These are phyloP conservation scores for Blastomyces parvus DNA, from an alignment of 2,329 filamentous ascomycete genomes.

Conservation along the genomic window DNA sequence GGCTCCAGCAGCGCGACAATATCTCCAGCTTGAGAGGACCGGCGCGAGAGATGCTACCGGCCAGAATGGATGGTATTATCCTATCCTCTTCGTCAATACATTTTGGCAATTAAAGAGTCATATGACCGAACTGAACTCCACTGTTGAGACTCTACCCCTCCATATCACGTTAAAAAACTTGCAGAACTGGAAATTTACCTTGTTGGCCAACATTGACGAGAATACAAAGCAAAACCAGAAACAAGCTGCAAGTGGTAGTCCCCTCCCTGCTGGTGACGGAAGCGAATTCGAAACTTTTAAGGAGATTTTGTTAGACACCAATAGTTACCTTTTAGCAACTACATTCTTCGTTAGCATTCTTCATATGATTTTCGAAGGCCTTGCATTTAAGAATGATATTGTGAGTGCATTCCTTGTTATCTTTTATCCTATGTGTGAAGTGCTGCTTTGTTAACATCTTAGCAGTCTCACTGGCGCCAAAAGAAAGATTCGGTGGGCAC, in stretches of 20 bases:
- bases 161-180: constrained; percentile 77
- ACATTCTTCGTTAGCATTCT: constrained; percentile 77
- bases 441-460: neutral
- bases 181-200: constrained; percentile 78
- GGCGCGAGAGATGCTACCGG: constrained; percentile 75
- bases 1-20: constrained; percentile 66
- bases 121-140: constrained; percentile 87
- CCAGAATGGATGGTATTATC: constrained; percentile 87
- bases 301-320: constrained; percentile 86
- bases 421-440: neutral
- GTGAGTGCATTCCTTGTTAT: constrained; percentile 29
- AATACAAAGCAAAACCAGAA: constrained; percentile 74
- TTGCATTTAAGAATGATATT: constrained; percentile 96
- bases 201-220: constrained; percentile 75
- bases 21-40: constrained; percentile 67
- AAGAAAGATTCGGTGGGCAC: constrained; percentile 99
- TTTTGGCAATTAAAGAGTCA: constrained; percentile 94
- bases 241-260: constrained; percentile 63
- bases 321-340: constrained; percentile 77
- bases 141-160: constrained; percentile 69
- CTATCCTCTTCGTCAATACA: constrained; percentile 83
- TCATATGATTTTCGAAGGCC: constrained; percentile 89
- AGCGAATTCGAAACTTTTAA: constrained; percentile 96
- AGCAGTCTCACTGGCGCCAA: constrained; percentile 79
- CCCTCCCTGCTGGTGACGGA: constrained; percentile 70